These are phyloP conservation scores for Cyclotella baltica DNA, from an alignment of 108 stramenopile genomes.

Conservation along the genomic window DNA sequence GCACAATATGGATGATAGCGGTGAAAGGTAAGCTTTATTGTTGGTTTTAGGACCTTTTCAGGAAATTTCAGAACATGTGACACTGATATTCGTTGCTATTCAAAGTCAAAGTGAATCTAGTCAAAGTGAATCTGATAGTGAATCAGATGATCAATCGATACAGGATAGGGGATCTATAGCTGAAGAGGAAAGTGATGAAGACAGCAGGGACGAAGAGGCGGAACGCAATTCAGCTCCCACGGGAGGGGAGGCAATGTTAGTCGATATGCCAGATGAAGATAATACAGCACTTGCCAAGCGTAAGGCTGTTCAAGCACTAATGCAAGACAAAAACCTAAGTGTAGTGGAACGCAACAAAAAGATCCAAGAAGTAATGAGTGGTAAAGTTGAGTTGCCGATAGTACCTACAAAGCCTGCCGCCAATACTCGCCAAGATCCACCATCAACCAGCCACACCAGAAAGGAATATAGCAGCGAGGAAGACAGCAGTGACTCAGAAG, in stretches of 20 bases:
- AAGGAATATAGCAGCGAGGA: too few relatives aligned
- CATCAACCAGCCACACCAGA: too few relatives aligned
- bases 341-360: constrained; percentile 24
- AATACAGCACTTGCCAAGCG: not conserved
- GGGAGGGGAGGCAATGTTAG: constrained; percentile 1
- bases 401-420: not conserved
- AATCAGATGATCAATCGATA: not conserved
- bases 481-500: too few relatives aligned
- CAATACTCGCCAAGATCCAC: too few relatives aligned
- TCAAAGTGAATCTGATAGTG: constrained; percentile 11
- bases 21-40: too few relatives aligned
- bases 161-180: not conserved
- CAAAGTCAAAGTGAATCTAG: constrained; percentile 13
- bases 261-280: constrained; percentile 18
- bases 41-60: too few relatives aligned
- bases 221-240: not conserved
- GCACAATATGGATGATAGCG: too few relatives aligned
- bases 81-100: not conserved
- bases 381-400: constrained; percentile 59
- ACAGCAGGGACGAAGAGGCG: not conserved
- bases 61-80: too few relatives aligned
- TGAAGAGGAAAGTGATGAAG: not conserved
- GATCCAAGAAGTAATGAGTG: constrained; percentile 58
- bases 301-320: not conserved
- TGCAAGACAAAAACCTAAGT: constrained; percentile 6